Percentiles rank a stretch among this genome's conserved stretches.
These are phyloP conservation scores for Eutrema japonicum DNA, from an alignment of 345 rosid species.

Conservation along the genomic window DNA sequence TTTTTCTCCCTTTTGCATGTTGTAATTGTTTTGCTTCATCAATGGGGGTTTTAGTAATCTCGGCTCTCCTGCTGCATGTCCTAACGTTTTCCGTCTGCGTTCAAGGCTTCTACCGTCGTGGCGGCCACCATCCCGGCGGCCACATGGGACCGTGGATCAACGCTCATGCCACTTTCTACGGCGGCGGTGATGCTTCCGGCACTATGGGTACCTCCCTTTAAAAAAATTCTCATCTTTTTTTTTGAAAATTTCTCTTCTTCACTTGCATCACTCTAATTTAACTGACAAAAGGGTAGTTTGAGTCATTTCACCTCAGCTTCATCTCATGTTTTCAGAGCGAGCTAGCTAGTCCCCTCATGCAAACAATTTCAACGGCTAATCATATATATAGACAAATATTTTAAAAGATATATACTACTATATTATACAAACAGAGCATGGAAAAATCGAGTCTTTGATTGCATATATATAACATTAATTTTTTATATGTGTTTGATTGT, in stretches of 20 bases:
- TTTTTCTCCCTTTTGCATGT: conserved; percentile 22
- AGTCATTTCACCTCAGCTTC: not conserved
- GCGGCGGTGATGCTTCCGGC: conserved; percentile 87
- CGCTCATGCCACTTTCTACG: conserved; percentile 84
- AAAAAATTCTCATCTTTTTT: not conserved
- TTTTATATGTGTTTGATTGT: not conserved
- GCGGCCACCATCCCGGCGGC: conserved; percentile 41
- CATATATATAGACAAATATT: no score
- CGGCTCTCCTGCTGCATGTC: conserved; percentile 26
- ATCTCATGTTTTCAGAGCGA: not conserved
- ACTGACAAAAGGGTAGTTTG: conserved; percentile 1
- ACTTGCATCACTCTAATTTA: not conserved
- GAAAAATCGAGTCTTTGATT: not conserved
- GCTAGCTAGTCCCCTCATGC: conserved; percentile 2
- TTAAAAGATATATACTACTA: not conserved
- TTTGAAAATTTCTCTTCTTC: not conserved
- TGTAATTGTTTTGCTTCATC: conserved; percentile 25
- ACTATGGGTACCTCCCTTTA: conserved; percentile 62
- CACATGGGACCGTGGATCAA: conserved; percentile 61
- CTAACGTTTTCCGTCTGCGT: conserved; percentile 32
- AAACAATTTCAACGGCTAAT: conserved; percentile 18
- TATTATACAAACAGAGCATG: not conserved
- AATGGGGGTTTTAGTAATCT: conserved; percentile 36
- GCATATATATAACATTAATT: not conserved
- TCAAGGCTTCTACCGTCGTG: conserved; percentile 31